phyloP scores from a whole-genome alignment of 2,329 filamentous ascomycete species.

The Helotiales sp. region DNA sequence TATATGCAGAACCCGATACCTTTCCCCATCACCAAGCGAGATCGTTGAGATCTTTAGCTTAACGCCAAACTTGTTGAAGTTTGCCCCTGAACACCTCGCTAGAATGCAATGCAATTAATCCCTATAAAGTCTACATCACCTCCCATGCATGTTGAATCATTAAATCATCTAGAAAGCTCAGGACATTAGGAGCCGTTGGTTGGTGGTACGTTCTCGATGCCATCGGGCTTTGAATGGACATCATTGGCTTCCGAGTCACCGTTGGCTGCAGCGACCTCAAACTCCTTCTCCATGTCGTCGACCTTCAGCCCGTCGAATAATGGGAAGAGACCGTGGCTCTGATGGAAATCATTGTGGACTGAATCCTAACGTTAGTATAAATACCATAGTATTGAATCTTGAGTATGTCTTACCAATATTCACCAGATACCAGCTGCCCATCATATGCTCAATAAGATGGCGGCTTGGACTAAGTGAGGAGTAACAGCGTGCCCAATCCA shows the following conservation, averaged over 20 bases:
- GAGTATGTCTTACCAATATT: conserved; percentile 76
- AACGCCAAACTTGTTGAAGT: conserved; percentile 39
- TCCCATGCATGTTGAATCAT: conserved; percentile 35
- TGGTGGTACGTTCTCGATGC: conserved; percentile 22
- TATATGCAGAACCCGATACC: neutral
- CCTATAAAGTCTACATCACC: conserved; percentile 10
- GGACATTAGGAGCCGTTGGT: conserved; percentile 23
- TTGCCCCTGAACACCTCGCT: conserved; percentile 34
- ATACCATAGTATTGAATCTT: conserved; percentile 27
- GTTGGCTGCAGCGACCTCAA: conserved; percentile 22
- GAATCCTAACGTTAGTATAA: neutral
- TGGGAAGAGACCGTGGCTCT: conserved; percentile 77
- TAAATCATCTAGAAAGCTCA: conserved; percentile 23
- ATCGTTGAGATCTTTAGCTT: conserved; percentile 33
- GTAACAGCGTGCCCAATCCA: conserved; percentile 94
- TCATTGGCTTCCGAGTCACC: conserved; percentile 15
- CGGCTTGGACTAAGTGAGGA: conserved; percentile 74
- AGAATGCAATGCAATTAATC: conserved; percentile 32
- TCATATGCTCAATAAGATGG: conserved; percentile 75
- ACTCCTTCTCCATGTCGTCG: conserved; percentile 57
- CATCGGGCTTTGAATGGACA: conserved; percentile 5
- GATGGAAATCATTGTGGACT: conserved; percentile 98
- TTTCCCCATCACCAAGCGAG: conserved; percentile 14
- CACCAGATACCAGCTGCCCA: conserved; percentile 89
- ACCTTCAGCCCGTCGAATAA: conserved; percentile 78